These are phyloP conservation scores for Glycine soja DNA, from an alignment of 306 rosid species.

Conservation along the genomic window DNA sequence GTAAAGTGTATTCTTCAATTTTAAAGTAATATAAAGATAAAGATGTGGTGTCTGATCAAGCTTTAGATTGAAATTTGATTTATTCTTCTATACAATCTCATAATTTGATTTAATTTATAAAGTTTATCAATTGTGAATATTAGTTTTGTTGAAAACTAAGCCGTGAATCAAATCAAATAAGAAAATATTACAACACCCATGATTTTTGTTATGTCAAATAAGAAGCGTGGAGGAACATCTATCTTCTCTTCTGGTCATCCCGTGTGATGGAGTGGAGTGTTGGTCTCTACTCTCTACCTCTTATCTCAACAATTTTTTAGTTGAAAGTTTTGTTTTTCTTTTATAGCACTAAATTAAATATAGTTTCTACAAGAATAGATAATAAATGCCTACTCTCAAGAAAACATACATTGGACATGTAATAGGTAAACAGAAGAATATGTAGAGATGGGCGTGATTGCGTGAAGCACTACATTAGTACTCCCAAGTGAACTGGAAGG, in stretches of 20 bases:
- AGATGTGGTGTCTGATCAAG: background rate
- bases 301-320: background rate
- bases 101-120: background rate
- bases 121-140: background rate
- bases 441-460: too few species aligned
- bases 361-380: background rate
- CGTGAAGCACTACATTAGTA: too few species aligned
- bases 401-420: too few species aligned
- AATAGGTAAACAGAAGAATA: too few species aligned
- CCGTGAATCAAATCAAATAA: background rate
- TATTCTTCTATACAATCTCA: background rate
- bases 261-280: conserved; percentile 17
- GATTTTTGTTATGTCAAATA: background rate
- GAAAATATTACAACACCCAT: background rate
- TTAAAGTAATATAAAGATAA: background rate
- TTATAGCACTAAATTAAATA: background rate
- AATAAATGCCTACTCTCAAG: background rate
- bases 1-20: background rate
- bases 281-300: background rate
- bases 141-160: background rate
- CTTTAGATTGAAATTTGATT: background rate
- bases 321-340: background rate
- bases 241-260: background rate
- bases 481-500: too few species aligned
- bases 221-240: conserved; percentile 25